Evolutionary conservation across 768 basidiomycete species (phyloP), one percentile per base, ranked within the genome.

Genomic region (Hygrophoropsis aurantiaca): DNA sequence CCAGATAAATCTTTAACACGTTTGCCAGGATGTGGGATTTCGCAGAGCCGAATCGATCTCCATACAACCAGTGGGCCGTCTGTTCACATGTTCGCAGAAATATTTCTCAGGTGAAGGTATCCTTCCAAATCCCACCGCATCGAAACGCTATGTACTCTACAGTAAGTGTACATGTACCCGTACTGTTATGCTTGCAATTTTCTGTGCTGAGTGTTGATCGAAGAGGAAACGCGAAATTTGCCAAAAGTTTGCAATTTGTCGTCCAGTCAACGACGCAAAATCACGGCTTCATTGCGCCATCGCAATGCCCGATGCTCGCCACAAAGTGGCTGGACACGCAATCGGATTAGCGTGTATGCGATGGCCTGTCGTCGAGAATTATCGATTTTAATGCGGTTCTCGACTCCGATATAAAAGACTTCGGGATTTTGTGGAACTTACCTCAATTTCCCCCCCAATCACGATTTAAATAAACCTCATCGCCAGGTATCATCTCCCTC

Each of bases 211-310:
- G 11, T 21, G 39, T 20, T 5, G 44, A 48, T 42, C n/a, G n/a
- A n/a, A n/a, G n/a, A n/a, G 38, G 20, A 34, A 23, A 50, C 30
- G 41, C 19, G 24, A 30, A 26, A 30, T 19, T 11, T 2, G 19
- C 13, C 44, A 16, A 24, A n/a, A 57, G 7, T 30, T 30, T 6
- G 27, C 27, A 30, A 30, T 30, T 55, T 52, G 40, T 40, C 30
- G 13, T 42, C 39, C 26, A 33, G 19, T 38, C 44, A 41, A 56
- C 58, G 44, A 55, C 59, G 62, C 49, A 55, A 68, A 58, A 66
- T 66, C 66, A 66, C 64, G 64, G 33, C 1, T 15, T 11, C 19
- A 57, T 60, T 27, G 46, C 54, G 56, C 47, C 53, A 57, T 54
- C 36, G 41, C 32, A 43, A 35, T 23, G 37, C n/a, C 25, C n/a